Percentiles rank a stretch among this genome's conserved stretches.
phyloP scores from a whole-genome alignment of 225 moss, liverwort and hornwort species.

The Physcomitrellopsis africana region DNA sequence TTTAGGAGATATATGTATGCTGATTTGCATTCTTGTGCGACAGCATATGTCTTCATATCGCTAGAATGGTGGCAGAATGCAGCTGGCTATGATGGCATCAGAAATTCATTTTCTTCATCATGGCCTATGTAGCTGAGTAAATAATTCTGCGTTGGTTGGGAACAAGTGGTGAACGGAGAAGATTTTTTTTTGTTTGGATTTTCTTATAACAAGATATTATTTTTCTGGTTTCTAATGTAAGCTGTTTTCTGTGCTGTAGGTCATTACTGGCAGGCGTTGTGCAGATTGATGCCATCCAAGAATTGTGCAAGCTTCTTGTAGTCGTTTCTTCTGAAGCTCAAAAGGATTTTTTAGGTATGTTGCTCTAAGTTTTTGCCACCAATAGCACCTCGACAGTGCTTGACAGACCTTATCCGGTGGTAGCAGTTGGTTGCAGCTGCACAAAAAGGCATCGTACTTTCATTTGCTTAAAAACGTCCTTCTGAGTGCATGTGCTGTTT shows the following conservation, averaged over 20 bases:
- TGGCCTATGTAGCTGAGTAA: neutral
- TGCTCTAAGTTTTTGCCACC: neutral
- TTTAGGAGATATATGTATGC: neutral
- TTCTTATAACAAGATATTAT: neutral
- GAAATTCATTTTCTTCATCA: neutral
- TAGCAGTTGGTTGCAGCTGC: neutral
- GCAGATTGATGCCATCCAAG: constrained; percentile 55
- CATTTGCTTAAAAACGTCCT: neutral
- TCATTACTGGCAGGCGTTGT: constrained; percentile 57
- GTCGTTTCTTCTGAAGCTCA: constrained; percentile 46
- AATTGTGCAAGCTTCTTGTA: constrained; percentile 54
- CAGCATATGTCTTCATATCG: constrained; percentile 1
- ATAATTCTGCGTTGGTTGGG: neutral
- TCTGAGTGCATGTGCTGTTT: neutral
- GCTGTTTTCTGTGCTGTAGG: constrained; percentile 31
- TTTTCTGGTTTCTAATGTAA: constrained; percentile 17
- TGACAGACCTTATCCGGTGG: neutral
- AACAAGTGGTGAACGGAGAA: neutral
- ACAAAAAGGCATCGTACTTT: constrained; percentile 1
- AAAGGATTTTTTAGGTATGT: constrained; percentile 42
- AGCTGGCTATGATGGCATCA: neutral
- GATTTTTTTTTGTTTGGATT: neutral
- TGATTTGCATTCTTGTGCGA: neutral
- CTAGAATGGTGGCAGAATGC: constrained; percentile 20
- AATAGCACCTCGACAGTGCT: neutral